Evolutionary conservation across 495 filamentous ascomycete species (phyloP).

Genomic region (Xylaria venustula): DNA sequence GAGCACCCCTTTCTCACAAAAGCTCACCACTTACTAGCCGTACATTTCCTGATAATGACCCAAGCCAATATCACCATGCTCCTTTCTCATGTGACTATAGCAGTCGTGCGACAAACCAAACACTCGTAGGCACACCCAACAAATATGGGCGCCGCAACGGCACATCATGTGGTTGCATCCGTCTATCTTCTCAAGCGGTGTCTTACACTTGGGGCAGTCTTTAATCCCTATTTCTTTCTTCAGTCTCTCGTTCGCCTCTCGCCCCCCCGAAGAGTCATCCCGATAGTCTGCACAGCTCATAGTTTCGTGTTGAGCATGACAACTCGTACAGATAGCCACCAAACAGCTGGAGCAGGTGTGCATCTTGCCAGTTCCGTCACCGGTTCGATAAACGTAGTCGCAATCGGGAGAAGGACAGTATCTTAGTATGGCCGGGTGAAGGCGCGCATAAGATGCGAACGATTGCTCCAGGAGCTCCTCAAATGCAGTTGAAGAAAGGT

Average conservation of each 20-base stretch:
- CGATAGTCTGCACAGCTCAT: constrained; percentile 39
- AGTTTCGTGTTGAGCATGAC: constrained; percentile 33
- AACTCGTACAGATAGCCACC: constrained; percentile 35
- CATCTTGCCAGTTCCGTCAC: not conserved
- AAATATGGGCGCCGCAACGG: constrained; percentile 48
- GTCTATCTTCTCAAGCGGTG: constrained; percentile 43
- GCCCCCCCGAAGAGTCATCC: constrained; percentile 26
- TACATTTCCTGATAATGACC: not conserved
- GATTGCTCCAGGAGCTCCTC: constrained; percentile 39
- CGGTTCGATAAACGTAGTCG: constrained; percentile 37
- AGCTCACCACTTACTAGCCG: not conserved
- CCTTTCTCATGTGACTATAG: not conserved
- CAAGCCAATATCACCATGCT: not conserved
- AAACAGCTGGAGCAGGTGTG: constrained; percentile 42
- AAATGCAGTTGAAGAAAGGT: constrained; percentile 34
- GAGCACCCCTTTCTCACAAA: too few relatives aligned
- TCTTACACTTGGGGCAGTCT: constrained; percentile 39
- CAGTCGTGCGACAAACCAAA: not conserved
- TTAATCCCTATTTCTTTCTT: constrained; percentile 35
- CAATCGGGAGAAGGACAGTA: constrained; percentile 46
- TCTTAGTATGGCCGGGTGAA: constrained; percentile 27
- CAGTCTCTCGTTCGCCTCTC: constrained; percentile 21
- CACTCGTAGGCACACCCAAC: constrained; percentile 41
- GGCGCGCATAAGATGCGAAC: constrained; percentile 38
- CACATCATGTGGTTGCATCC: constrained; percentile 55